Base-by-base conservation (phyloP, 495 filamentous ascomycete species). In the Tuber melanosporum region DNA sequence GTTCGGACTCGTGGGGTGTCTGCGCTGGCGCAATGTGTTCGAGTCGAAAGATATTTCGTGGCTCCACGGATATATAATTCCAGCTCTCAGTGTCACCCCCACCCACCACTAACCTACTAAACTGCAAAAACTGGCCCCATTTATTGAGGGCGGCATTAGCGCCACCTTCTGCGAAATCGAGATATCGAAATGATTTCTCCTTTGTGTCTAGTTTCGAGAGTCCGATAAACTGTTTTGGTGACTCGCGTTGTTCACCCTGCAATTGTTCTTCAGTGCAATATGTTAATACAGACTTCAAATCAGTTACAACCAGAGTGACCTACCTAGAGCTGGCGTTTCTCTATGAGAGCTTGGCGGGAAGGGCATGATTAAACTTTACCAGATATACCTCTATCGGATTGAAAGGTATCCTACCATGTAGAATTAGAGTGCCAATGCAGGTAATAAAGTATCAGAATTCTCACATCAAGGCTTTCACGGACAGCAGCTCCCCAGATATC, bases 101-200 rank as follows among this genome's bases (percentile, higher is more conserved):
- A 15, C 14, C 26, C 26, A 17, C 12, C 12, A 66, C 57, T 66
- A 66, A 36, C 57, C 57, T 66, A 66, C 57, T 66, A 36, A 66
- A 32, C 57, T 66, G 57, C 26, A 66, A 66, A 36, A 66, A 66
- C 17, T 66, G 57, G 57, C 57, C 57, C 57, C 57, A 66, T 66
- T 17, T 66, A 14, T 66, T 66, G 57, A 66, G 57, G 57, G 57
- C 57, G n/a, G 57, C 57, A 12, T 66, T 66, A 32, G 57, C 14
- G n/a, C 57, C 57, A 66, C 57, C 57, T 66, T 66, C 57, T 36
- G 57, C 57, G 57, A 66, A 66, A 66, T 66, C 57, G 57, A 66
- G 57, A 36, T 66, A 66, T 36, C 57, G 57, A 66, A 66, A 66
- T 36, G 12, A 15, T 22, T 36, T 66, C 26, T 17, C 57, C 26